A percentile compares a stretch with the other conserved stretches of the same genome.
Conservation (phyloP, 2,329 filamentous ascomycete species). For the Mycogone perniciosa region DNA sequence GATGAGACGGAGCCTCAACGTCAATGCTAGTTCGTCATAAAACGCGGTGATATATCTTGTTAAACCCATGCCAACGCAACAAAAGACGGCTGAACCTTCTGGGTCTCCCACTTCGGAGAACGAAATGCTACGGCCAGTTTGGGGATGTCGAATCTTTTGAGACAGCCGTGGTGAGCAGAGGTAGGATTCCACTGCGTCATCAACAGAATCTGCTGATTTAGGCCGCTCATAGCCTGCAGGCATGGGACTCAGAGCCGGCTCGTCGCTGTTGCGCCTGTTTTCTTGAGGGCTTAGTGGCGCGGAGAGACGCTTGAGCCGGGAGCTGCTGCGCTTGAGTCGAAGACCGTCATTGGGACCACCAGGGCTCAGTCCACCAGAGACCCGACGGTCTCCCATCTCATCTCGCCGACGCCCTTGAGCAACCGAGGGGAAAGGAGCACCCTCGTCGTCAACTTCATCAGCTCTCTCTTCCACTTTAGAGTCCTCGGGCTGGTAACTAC, state of each 20-base stretch:
- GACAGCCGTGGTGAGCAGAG: constrained; percentile 76
- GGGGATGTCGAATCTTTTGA: constrained; percentile 80
- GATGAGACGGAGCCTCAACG: constrained; percentile 81
- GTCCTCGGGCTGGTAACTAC: constrained; percentile 24
- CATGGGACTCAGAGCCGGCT: constrained; percentile 22
- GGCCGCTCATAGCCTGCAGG: constrained; percentile 63
- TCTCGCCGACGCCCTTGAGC: constrained; percentile 53
- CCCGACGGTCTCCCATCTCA: constrained; percentile 38
- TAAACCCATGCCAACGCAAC: constrained; percentile 95
- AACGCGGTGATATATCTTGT: constrained; percentile 95
- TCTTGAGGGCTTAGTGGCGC: constrained; percentile 37
- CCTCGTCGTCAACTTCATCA: constrained; percentile 46
- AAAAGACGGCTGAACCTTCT: constrained; percentile 85
- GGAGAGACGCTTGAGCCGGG: constrained; percentile 53
- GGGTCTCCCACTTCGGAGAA: constrained; percentile 96
- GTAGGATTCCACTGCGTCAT: constrained; percentile 81
- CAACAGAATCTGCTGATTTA: constrained; percentile 76
- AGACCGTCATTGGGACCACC: constrained; percentile 37
- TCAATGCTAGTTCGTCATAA: constrained; percentile 89
- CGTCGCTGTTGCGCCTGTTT: constrained; percentile 21
- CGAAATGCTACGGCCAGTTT: constrained; percentile 80
- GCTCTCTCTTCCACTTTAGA: constrained; percentile 19
- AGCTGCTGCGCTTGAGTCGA: constrained; percentile 49
- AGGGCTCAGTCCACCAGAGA: constrained; percentile 44
- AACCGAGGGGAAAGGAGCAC: constrained; percentile 64